These are phyloP conservation scores for Suillus lakei DNA, from an alignment of 768 basidiomycete genomes.

Conservation along the genomic window DNA sequence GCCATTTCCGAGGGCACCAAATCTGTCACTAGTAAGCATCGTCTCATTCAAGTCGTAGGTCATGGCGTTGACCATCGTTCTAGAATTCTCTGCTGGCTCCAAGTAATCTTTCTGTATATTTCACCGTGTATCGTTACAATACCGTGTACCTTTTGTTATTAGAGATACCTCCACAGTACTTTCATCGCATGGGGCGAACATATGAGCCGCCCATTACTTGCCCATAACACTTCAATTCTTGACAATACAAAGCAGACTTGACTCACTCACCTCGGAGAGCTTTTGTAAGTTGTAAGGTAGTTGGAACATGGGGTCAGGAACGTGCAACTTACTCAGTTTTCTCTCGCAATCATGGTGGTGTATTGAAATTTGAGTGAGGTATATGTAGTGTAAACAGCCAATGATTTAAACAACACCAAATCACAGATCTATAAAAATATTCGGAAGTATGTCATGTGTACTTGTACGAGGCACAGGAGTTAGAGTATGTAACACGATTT, in stretches of 20 bases:
- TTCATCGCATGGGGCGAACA: not conserved
- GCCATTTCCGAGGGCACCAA: slow-evolving; percentile 87
- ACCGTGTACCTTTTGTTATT: slow-evolving; percentile 38
- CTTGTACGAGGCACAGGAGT: not conserved
- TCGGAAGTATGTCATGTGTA: not conserved
- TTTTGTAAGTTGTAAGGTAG: not conserved
- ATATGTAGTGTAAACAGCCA: not conserved
- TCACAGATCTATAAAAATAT: not conserved
- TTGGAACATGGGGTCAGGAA: no score
- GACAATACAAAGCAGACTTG: not conserved
- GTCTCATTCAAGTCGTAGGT: slow-evolving; percentile 1
- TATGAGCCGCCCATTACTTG: not conserved
- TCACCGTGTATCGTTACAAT: slow-evolving; percentile 37
- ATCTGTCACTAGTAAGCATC: slow-evolving; percentile 65
- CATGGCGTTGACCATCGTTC: slow-evolving; percentile 17
- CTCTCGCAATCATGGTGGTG: not conserved
- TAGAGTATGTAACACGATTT: not conserved
- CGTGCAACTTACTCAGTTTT: no score
- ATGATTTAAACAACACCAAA: not conserved
- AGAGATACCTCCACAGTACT: slow-evolving; percentile 29
- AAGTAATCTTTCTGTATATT: slow-evolving; percentile 44
- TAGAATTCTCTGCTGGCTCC: slow-evolving; percentile 65
- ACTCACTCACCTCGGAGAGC: not conserved
- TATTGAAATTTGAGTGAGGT: not conserved
- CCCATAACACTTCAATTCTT: slow-evolving; percentile 4